Evolutionary conservation across 345 rosid genomes (phyloP), one percentile per base, ranked within the genome.

Genomic region (Lepidium sativum): DNA sequence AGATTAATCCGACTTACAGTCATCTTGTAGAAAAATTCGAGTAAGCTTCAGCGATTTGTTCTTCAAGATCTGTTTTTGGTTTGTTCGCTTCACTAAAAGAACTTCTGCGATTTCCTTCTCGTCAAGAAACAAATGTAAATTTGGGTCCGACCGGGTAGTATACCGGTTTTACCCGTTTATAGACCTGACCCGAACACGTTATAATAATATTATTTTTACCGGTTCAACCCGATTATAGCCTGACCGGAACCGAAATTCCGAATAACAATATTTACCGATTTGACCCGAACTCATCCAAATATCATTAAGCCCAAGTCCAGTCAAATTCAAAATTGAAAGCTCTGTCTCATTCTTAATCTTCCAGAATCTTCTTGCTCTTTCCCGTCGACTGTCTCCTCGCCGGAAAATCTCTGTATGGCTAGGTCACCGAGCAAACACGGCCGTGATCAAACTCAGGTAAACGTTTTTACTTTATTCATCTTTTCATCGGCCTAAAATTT

Each of bases 371-470:
- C 66, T 61, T 40, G 5, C 47, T 9, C 9, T 5, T 15, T 37
- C 42, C 13, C 65, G 57, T 50, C 51, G 48, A 9, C 27, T 37
- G 44, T 50, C 18, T n/a, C 0, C 52, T 63, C 68, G 53, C 73
- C 58, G 77, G 68, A 8, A 56, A 50, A 42, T 67, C 64, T 68
- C 65, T 2, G 38, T 32, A 31, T 65, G 71, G 53, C 82, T 75
- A 69, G 62, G 70, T 54, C 65, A 52, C 72, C 85, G 45, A 75
- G 60, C 60, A 91, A 86, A 72, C 92, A 86, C 69, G 80, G 77
- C 18, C 86, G 84, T 9, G 96, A 85, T 72, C 87, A 77, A 69
- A 57, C 86, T 41, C 77, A 77, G 82, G 95, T 88, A 69, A 48
- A 57, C 42, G 14, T 6, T 48, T 69, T 18, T 9, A 25, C 63